Evolutionary conservation across 2,329 filamentous ascomycete species (phyloP).

Genomic region (Neospermospora avenae): DNA sequence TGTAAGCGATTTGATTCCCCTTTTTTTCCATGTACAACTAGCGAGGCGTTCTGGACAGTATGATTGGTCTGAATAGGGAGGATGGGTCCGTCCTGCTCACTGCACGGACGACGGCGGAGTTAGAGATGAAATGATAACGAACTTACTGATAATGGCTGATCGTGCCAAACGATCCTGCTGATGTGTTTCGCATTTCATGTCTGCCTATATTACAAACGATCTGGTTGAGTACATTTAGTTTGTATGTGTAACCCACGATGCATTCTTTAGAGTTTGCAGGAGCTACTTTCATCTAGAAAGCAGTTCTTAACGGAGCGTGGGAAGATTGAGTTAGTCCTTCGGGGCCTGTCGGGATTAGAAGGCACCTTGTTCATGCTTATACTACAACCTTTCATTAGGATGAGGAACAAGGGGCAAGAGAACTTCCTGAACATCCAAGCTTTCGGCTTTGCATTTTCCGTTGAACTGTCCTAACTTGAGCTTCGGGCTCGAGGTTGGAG

Average conservation of each 20-base stretch:
- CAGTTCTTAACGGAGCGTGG: conserved; percentile 81
- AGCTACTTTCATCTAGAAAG: conserved; percentile 64
- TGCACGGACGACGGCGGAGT: conserved; percentile 20
- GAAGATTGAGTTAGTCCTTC: conserved; percentile 43
- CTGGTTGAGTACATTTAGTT: conserved; percentile 10
- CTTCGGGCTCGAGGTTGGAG: no score
- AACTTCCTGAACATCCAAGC: conserved; percentile 33
- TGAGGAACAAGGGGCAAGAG: conserved; percentile 36
- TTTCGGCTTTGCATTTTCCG: background rate
- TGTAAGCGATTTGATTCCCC: conserved; percentile 46
- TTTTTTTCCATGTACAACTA: conserved; percentile 23
- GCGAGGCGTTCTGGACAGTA: conserved; percentile 29
- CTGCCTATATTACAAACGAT: background rate
- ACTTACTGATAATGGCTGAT: background rate
- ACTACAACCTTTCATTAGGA: conserved; percentile 33
- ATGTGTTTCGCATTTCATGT: background rate
- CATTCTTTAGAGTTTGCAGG: conserved; percentile 72
- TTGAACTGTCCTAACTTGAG: background rate
- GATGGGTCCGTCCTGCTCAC: conserved; percentile 15
- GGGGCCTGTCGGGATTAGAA: conserved; percentile 33
- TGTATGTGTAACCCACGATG: conserved; percentile 58
- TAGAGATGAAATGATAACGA: conserved; percentile 12
- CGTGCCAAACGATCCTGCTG: background rate
- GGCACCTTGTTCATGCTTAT: conserved; percentile 34
- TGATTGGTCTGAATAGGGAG: conserved; percentile 6